Evolutionary conservation across 805 yeast genomes (phyloP), one percentile per base, ranked within the genome.

Genomic region (Zygosaccharomyces bisporus): DNA sequence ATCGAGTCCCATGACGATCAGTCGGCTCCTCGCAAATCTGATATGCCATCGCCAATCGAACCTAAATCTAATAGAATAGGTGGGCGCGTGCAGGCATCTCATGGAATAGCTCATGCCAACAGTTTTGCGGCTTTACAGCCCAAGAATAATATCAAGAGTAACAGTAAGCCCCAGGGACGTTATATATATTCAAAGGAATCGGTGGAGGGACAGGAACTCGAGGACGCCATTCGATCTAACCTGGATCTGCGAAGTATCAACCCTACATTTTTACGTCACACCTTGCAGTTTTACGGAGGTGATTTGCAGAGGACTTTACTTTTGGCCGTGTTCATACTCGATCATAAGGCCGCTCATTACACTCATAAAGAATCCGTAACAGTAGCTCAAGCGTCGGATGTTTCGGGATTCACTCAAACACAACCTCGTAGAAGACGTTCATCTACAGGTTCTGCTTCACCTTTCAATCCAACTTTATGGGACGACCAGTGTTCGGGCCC

Each of bases 261-360:
- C 48, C 66, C 66, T 42, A 50, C 50, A 1, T 79, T 79, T 46
- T 64, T 72, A 29, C 49, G 58, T 16, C 54, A 62, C 10, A 70
- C 72, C 9, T 39, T 78, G 4, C 57, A 46, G 12, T 75, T 72
- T 52, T 76, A 69, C 53, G 48, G 66, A n/a, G 80, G 80, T 3
- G 69, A 76, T 44, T 48, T 70, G 1, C 33, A 25, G 14, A 66
- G 59, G 39, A 75, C 75, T 0, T 43, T 75, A 6, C 53, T 60
- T 2, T 45, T 69, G 9, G 71, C 74, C 6, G 45, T 61, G 1
- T 46, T 63, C 16, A 53, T 69, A 6, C 46, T 65, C 16, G 72
- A 72, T 39, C 47, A 61, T 2, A 50, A 56, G 23, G 63, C 62
- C 9, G 56, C 54, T 1, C 42, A 44, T 8, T 44, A 58, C 19